Evolutionary conservation across 116 monocot genomes (phyloP).

Genomic region (Zostera marina): DNA sequence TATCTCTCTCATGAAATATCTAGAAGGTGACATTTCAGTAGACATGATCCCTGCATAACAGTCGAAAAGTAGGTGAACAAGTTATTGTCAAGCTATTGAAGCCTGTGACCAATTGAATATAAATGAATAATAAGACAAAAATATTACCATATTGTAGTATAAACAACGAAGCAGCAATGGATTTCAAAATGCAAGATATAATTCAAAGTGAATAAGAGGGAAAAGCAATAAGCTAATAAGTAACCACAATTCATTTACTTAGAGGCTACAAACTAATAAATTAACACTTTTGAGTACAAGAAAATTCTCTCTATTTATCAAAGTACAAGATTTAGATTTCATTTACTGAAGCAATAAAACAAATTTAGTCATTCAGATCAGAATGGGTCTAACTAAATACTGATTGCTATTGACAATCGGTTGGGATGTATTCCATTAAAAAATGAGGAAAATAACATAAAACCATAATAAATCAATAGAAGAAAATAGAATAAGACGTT

Average conservation of each 20-base stretch:
- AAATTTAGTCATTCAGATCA: background rate
- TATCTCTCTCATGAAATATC: conserved; percentile 65
- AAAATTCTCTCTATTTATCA: too few relatives aligned
- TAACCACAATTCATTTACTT: too few relatives aligned
- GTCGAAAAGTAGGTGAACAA: background rate
- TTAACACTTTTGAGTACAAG: too few relatives aligned
- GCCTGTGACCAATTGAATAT: too few relatives aligned
- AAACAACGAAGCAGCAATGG: too few relatives aligned
- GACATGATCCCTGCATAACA: conserved; percentile 32
- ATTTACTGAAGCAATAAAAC: background rate
- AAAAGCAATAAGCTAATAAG: too few relatives aligned
- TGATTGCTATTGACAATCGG: background rate
- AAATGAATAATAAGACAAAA: background rate
- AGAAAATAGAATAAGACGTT: background rate
- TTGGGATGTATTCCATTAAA: background rate
- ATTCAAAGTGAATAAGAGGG: too few relatives aligned
- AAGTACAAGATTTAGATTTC: too few relatives aligned
- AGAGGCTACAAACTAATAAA: too few relatives aligned
- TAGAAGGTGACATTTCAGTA: conserved; percentile 40
- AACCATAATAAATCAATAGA: background rate
- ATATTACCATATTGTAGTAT: background rate
- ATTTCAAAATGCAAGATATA: too few relatives aligned
- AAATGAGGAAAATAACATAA: background rate
- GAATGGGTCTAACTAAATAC: background rate
- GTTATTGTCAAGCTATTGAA: background rate